Percentiles rank a stretch among this genome's conserved stretches.
phyloP scores from a whole-genome alignment of 2,329 filamentous ascomycete genomes.

The Phaeophleospora eucalypticola region DNA sequence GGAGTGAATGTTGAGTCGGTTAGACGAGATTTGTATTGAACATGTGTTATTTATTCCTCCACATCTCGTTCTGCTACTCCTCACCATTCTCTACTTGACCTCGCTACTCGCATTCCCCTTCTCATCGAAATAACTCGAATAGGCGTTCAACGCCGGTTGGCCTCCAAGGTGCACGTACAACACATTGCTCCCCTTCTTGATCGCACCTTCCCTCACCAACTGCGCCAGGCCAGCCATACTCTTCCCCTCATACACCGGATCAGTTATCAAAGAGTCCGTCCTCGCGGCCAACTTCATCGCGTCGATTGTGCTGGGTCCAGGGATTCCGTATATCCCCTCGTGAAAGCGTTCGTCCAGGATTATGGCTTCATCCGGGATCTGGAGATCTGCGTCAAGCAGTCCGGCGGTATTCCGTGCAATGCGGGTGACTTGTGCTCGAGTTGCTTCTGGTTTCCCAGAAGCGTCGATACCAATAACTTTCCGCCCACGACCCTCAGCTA shows the following conservation, averaged over 20 bases:
- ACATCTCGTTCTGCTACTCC: too few relatives aligned
- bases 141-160: slow-evolving; percentile 66
- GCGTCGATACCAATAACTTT: slow-evolving; percentile 66
- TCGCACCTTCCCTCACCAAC: slow-evolving; percentile 60
- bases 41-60: too few relatives aligned
- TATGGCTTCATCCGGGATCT: slow-evolving; percentile 61
- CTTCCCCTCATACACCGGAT: slow-evolving; percentile 74
- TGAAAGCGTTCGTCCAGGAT: slow-evolving; percentile 63
- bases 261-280: slow-evolving; percentile 69
- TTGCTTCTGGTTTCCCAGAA: slow-evolving; percentile 57
- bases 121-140: slow-evolving; percentile 35
- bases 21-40: too few relatives aligned
- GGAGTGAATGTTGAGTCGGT: too few relatives aligned
- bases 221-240: slow-evolving; percentile 68
- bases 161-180: slow-evolving; percentile 69
- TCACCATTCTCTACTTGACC: too few relatives aligned
- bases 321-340: slow-evolving; percentile 64
- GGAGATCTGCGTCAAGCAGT: slow-evolving; percentile 59
- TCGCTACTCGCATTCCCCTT: background rate
- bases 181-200: slow-evolving; percentile 58
- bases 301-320: slow-evolving; percentile 60
- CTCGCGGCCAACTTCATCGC: slow-evolving; percentile 65
- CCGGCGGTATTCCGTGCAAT: slow-evolving; percentile 62
- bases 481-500: slow-evolving; percentile 45
- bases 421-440: slow-evolving; percentile 60